phyloP scores from a whole-genome alignment of 2,329 filamentous ascomycete genomes.

The Sporothrix brasiliensis region DNA sequence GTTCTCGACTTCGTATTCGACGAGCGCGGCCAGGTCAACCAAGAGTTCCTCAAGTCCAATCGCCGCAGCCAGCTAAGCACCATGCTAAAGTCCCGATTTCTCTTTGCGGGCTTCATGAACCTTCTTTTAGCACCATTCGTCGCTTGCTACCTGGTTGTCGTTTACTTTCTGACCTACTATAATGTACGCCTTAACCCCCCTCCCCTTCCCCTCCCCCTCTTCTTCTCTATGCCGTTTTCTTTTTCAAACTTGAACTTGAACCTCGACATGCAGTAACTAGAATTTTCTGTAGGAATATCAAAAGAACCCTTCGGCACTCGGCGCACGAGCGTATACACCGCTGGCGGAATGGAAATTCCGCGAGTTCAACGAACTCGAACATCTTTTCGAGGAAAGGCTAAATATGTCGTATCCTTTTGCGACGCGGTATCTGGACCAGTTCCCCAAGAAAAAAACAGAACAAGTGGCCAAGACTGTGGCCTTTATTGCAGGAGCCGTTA shows the following conservation, averaged over 20 bases:
- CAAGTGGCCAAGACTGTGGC: conserved; percentile 82
- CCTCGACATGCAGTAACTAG: conserved; percentile 34
- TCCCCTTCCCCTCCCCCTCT: too few species aligned
- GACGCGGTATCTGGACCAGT: conserved; percentile 89
- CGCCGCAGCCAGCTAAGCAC: conserved; percentile 77
- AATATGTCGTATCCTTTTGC: conserved; percentile 96
- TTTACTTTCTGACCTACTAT: conserved; percentile 95
- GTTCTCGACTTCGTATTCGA: conserved; percentile 95
- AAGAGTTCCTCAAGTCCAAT: conserved; percentile 81
- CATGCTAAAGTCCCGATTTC: conserved; percentile 74
- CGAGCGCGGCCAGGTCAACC: conserved; percentile 80
- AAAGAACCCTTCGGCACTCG: conserved; percentile 84
- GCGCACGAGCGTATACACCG: conserved; percentile 88
- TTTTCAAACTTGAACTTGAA: neutral
- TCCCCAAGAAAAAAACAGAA: conserved; percentile 91
- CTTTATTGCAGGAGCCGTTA: conserved; percentile 83
- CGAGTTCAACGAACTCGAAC: conserved; percentile 94
- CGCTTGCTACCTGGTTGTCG: conserved; percentile 80
- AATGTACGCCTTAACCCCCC: conserved; percentile 59
- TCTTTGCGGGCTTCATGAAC: conserved; percentile 83
- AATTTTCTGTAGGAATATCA: conserved; percentile 74
- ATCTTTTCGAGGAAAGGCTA: conserved; percentile 84
- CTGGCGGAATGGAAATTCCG: conserved; percentile 97
- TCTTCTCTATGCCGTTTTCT: neutral
- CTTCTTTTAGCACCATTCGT: conserved; percentile 85